These are phyloP conservation scores for Neurospora sp. DNA, from an alignment of 495 filamentous ascomycete genomes.

Conservation along the genomic window DNA sequence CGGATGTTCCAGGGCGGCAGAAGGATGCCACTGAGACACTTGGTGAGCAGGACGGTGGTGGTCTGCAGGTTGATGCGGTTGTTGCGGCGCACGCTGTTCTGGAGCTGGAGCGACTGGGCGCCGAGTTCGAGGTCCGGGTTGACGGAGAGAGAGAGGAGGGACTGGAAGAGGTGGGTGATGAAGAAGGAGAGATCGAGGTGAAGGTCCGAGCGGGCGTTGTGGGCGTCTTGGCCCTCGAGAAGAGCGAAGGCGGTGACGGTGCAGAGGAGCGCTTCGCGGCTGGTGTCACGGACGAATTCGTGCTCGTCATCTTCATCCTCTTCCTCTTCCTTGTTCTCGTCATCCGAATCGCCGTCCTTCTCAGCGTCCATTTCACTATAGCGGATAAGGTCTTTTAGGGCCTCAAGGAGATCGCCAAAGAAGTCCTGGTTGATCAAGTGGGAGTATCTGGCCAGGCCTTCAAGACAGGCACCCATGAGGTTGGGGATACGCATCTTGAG, in stretches of 20 bases:
- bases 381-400: conserved; percentile 79
- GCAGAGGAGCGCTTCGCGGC: conserved; percentile 83
- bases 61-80: conserved; percentile 75
- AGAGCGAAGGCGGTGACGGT: conserved; percentile 92
- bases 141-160: conserved; percentile 62
- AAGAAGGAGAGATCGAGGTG: conserved; percentile 92
- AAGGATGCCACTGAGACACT: conserved; percentile 69
- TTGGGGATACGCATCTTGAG: conserved; percentile 66
- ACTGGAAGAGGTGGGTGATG: conserved; percentile 81
- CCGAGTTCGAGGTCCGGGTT: conserved; percentile 81
- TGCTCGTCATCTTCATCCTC: conserved; percentile 32
- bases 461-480: conserved; percentile 83
- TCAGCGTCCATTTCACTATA: conserved; percentile 46
- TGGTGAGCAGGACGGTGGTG: conserved; percentile 79
- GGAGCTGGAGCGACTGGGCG: conserved; percentile 65
- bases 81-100: conserved; percentile 30
- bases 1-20: conserved; percentile 53
- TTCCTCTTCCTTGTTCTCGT: conserved; percentile 18
- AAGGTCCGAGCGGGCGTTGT: conserved; percentile 48
- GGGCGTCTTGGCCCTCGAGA: conserved; percentile 80
- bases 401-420: conserved; percentile 92
- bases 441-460: conserved; percentile 81
- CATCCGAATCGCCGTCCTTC: conserved; percentile 11
- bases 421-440: conserved; percentile 98
- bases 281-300: conserved; percentile 49